phyloP scores from a whole-genome alignment of 1,284 basidiomycete species.

The Rhodotorula sp. region DNA sequence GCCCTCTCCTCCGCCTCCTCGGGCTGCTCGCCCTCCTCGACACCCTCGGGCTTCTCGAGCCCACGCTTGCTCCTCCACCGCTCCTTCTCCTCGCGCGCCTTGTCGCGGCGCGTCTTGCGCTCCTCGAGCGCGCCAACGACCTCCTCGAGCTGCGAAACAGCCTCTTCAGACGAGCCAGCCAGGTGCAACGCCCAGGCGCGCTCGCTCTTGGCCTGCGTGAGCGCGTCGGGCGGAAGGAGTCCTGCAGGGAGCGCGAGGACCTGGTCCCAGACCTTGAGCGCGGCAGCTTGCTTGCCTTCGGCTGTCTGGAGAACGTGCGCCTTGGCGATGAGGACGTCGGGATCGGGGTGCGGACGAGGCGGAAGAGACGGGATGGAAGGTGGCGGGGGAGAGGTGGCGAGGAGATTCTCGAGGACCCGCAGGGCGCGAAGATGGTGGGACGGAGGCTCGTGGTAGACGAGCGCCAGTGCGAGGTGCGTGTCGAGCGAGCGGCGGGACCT shows the following conservation, averaged over 20 bases:
- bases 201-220: constrained; percentile 77
- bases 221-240: constrained; percentile 54
- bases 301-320: constrained; percentile 71
- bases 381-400: constrained; percentile 50
- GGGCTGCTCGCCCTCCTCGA: constrained; percentile 53
- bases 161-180: constrained; percentile 59
- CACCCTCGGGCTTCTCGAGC: constrained; percentile 57
- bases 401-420: constrained; percentile 69
- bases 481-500: constrained; percentile 56
- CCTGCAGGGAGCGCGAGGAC: constrained; percentile 49
- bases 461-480: constrained; percentile 65
- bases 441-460: constrained; percentile 84
- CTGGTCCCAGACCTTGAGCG: constrained; percentile 63
- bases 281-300: constrained; percentile 66
- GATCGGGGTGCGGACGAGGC: constrained; percentile 40
- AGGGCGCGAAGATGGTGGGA: constrained; percentile 82
- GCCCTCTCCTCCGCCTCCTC: constrained; percentile 57
- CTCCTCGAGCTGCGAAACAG: constrained; percentile 60
- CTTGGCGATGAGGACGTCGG: constrained; percentile 67
- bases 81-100: constrained; percentile 38
- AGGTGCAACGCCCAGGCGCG: constrained; percentile 80
- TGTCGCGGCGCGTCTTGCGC: constrained; percentile 27
- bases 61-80: constrained; percentile 47
- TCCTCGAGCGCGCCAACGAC: constrained; percentile 63
- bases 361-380: background rate